These are phyloP conservation scores for Phaeophleospora eucalypticola DNA, from an alignment of 2,329 filamentous ascomycete species.

Conservation along the genomic window DNA sequence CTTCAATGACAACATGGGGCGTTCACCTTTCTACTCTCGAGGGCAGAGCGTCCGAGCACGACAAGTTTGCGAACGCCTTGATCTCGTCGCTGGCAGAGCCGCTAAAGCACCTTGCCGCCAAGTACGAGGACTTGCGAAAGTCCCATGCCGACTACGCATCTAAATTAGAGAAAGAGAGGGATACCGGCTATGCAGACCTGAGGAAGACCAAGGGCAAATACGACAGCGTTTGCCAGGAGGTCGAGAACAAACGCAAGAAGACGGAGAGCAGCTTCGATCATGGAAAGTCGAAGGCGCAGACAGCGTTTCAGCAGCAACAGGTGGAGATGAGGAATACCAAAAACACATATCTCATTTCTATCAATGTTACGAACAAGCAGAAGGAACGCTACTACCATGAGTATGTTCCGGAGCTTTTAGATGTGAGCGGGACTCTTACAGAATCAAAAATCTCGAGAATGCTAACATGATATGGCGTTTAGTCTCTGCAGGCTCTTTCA, in stretches of 20 bases:
- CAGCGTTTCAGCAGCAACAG: slow-evolving; percentile 86
- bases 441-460: too few species aligned
- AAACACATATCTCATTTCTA: slow-evolving; percentile 94
- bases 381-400: slow-evolving; percentile 98
- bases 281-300: slow-evolving; percentile 81
- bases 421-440: slow-evolving; percentile 54
- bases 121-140: slow-evolving; percentile 90
- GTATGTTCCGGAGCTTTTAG: slow-evolving; percentile 88
- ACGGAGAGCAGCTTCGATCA: slow-evolving; percentile 85
- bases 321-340: slow-evolving; percentile 96
- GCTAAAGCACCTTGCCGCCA: slow-evolving; percentile 65
- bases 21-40: slow-evolving; percentile 90
- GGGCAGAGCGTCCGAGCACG: slow-evolving; percentile 81
- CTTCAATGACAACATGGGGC: slow-evolving; percentile 94
- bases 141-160: slow-evolving; percentile 82
- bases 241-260: slow-evolving; percentile 93
- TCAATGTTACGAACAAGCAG: slow-evolving; percentile 95
- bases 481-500: slow-evolving; percentile 80
- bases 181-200: slow-evolving; percentile 75
- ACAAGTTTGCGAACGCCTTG: slow-evolving; percentile 75
- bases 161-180: slow-evolving; percentile 85
- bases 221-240: slow-evolving; percentile 86
- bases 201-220: slow-evolving; percentile 92
- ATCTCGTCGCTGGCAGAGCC: slow-evolving; percentile 80
- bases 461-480: slow-evolving; percentile 2